Evolutionary conservation across 2,329 filamentous ascomycete genomes (phyloP).

Genomic region (Zasmidium cellare): DNA sequence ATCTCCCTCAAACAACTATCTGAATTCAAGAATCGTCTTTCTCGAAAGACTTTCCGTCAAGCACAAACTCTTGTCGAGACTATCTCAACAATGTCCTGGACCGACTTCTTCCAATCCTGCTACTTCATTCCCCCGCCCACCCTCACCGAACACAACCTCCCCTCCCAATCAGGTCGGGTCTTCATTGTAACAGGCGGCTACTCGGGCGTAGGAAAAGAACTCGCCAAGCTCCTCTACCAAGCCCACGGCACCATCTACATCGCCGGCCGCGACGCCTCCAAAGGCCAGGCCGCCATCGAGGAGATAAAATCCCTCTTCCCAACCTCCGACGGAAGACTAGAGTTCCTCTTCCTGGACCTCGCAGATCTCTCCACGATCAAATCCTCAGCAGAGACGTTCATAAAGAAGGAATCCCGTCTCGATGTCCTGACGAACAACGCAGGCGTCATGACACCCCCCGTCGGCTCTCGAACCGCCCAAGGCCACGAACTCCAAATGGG

Average conservation of each 20-base stretch:
- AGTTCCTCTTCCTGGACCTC: conserved; percentile 49
- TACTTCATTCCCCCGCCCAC: conserved; percentile 35
- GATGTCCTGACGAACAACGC: conserved; percentile 13
- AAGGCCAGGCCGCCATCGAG: conserved; percentile 47
- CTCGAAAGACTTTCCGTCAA: too few species aligned
- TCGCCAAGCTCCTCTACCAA: conserved; percentile 55
- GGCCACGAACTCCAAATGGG: conserved; percentile 36
- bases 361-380: conserved; percentile 35
- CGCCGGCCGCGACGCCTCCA: conserved; percentile 49
- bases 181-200: conserved; percentile 55
- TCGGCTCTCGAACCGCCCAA: conserved; percentile 35
- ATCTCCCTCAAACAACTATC: too few species aligned
- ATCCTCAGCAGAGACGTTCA: conserved; percentile 34
- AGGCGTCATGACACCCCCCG: conserved; percentile 32
- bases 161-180: conserved; percentile 40
- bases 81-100: neutral
- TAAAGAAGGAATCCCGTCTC: conserved; percentile 30
- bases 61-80: too few species aligned
- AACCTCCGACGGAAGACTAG: conserved; percentile 40
- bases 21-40: too few species aligned
- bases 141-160: conserved; percentile 45
- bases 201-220: conserved; percentile 53
- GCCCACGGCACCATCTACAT: conserved; percentile 58
- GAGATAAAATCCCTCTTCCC: conserved; percentile 41
- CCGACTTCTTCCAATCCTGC: neutral